Conservation (phyloP, 148 eudicot species). For the Nepenthes mirabilis region DNA sequence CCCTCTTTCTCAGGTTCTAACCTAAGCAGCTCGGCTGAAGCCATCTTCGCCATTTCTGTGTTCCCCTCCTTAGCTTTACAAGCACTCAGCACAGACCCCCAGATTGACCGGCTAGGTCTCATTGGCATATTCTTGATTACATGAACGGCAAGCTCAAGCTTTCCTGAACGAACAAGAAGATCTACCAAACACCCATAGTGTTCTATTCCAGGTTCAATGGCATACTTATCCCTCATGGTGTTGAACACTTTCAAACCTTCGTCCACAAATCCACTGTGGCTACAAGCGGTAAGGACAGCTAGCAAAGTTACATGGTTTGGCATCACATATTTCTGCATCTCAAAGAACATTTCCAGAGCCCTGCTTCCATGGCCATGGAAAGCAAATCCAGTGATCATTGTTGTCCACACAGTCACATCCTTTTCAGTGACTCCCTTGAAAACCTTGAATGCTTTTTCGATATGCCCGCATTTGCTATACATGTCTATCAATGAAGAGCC, state of each 20-base stretch:
- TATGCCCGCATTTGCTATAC: constrained; percentile 15
- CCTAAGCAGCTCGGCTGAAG: constrained; percentile 9
- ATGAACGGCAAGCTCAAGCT: constrained; percentile 4
- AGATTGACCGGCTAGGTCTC: constrained; percentile 13
- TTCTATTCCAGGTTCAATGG: constrained; percentile 13
- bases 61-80: constrained; percentile 10
- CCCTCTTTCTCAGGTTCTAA: constrained; percentile 19
- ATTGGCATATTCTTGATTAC: constrained; percentile 13
- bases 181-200: constrained; percentile 17
- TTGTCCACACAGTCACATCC: constrained; percentile 16
- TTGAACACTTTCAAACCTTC: constrained; percentile 11
- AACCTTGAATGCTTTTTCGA: constrained; percentile 10
- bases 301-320: constrained; percentile 17
- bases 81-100: constrained; percentile 16
- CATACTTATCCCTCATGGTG: constrained; percentile 9
- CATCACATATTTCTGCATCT: constrained; percentile 12
- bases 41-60: constrained; percentile 12
- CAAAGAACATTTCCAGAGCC: constrained; percentile 10
- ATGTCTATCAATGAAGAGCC: constrained; percentile 17
- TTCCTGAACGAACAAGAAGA: constrained; percentile 14
- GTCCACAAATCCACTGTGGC: constrained; percentile 13
- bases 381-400: constrained; percentile 15
- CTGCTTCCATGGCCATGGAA: constrained; percentile 13
- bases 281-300: constrained; percentile 13
- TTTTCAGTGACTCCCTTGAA: constrained; percentile 3